Percentiles rank a stretch among this genome's conserved stretches.
phyloP scores from a whole-genome alignment of 129 eudicot species.

The Saussurea involucrata region DNA sequence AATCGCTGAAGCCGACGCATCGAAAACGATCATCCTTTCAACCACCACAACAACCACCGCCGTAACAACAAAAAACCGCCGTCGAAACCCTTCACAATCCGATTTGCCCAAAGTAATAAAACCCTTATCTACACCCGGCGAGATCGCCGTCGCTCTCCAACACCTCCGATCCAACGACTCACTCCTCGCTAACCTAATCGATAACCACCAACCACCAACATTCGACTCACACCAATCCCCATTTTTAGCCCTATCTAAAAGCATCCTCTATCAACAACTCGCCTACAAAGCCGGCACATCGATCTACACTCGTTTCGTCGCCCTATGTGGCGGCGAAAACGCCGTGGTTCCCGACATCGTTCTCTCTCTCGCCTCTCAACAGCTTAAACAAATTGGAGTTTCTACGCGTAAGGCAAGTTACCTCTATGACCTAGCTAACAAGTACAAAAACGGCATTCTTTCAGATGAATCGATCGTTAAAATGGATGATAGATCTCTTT shows the following conservation, averaged over 20 bases:
- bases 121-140: conserved; percentile 55
- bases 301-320: conserved; percentile 68
- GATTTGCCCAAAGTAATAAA: conserved; percentile 37
- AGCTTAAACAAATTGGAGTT: conserved; percentile 85
- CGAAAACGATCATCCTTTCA: conserved; percentile 24
- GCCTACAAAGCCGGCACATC: conserved; percentile 83
- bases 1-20: conserved; percentile 32
- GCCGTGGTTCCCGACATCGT: conserved; percentile 55
- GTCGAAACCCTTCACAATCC: conserved; percentile 43
- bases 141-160: conserved; percentile 47
- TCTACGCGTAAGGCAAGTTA: conserved; percentile 84
- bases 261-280: conserved; percentile 82
- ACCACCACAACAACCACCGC: conserved; percentile 21
- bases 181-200: conserved; percentile 47
- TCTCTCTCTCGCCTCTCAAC: conserved; percentile 48
- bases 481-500: conserved; percentile 88
- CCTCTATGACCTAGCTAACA: conserved; percentile 68
- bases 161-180: conserved; percentile 73
- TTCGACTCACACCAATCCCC: conserved; percentile 65
- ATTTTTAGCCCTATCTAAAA: conserved; percentile 61
- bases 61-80: conserved; percentile 35
- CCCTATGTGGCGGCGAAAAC: conserved; percentile 75
- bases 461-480: conserved; percentile 63
- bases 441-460: conserved; percentile 67
- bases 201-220: conserved; percentile 55